Conservation (phyloP, 2,329 filamentous ascomycete species). For the Diaporthe caulivora region DNA sequence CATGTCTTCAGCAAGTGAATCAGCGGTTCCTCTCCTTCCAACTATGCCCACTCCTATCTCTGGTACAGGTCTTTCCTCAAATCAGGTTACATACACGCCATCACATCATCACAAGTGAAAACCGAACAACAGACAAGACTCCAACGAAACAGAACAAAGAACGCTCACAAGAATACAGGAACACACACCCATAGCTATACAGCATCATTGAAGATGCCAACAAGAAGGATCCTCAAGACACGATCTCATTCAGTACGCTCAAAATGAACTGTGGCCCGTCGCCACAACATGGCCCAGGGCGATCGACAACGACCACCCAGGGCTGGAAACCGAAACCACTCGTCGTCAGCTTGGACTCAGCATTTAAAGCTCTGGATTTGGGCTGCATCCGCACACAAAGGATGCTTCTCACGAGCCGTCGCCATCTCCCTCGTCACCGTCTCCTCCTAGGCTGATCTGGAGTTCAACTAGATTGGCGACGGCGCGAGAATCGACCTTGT, state of each 20-base stretch:
- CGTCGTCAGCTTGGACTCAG: background rate
- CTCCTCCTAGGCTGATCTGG: background rate
- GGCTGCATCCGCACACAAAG: background rate
- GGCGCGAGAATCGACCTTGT: slow-evolving; percentile 1
- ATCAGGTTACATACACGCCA: too few species aligned
- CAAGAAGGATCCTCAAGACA: background rate
- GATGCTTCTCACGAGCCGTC: background rate
- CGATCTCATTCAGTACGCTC: background rate
- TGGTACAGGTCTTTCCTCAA: background rate
- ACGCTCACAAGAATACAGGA: too few species aligned
- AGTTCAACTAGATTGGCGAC: background rate
- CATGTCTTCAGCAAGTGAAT: background rate
- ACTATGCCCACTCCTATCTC: too few species aligned
- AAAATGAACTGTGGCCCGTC: background rate
- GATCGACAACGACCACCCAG: slow-evolving; percentile 15
- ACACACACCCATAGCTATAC: background rate
- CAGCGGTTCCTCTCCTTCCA: background rate
- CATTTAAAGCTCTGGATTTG: background rate
- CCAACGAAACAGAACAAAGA: background rate
- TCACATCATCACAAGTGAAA: background rate
- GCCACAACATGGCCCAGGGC: background rate
- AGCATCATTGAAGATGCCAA: background rate
- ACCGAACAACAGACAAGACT: background rate
- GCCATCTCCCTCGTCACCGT: background rate
- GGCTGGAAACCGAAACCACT: background rate